Percentiles rank a stretch among this genome's conserved stretches.
phyloP scores from a whole-genome alignment of 164 flowering plant species.

The Platanus orientalis region DNA sequence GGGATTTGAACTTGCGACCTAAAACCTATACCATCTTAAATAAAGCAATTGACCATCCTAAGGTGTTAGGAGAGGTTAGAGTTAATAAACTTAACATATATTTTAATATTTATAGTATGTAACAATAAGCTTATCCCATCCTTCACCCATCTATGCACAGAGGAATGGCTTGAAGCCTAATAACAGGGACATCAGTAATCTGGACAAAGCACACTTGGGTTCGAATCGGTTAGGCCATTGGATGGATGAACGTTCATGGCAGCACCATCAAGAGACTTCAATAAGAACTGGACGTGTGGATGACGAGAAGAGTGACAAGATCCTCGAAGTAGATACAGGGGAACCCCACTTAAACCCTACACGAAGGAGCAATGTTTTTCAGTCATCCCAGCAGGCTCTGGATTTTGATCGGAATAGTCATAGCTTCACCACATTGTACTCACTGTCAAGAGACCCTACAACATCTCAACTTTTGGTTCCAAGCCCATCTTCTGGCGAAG shows the following conservation, averaged over 20 bases:
- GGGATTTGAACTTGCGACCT: too few species aligned
- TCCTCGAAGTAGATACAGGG: constrained; percentile 77
- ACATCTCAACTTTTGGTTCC: constrained; percentile 36
- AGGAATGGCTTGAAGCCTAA: constrained; percentile 40
- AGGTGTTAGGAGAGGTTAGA: too few species aligned
- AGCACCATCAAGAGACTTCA: constrained; percentile 17
- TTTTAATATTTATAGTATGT: neutral
- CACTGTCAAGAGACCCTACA: constrained; percentile 43
- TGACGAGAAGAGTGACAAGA: constrained; percentile 60
- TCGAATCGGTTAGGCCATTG: constrained; percentile 49
- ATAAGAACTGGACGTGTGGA: constrained; percentile 22
- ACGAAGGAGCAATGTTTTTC: constrained; percentile 16
- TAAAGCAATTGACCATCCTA: too few species aligned
- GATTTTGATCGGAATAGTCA: constrained; percentile 27
- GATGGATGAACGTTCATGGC: constrained; percentile 43
- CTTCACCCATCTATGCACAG: constrained; percentile 26
- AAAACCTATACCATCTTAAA: too few species aligned
- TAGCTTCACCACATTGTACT: constrained; percentile 31
- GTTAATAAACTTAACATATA: too few species aligned
- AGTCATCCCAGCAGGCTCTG: constrained; percentile 20
- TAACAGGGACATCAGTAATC: constrained; percentile 19
- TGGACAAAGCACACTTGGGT: constrained; percentile 17
- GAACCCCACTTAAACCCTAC: constrained; percentile 46
- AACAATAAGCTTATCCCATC: neutral
- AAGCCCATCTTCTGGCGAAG: constrained; percentile 36